Conservation (phyloP, 148 eudicot genomes). For the Fagopyrum tataricum region DNA sequence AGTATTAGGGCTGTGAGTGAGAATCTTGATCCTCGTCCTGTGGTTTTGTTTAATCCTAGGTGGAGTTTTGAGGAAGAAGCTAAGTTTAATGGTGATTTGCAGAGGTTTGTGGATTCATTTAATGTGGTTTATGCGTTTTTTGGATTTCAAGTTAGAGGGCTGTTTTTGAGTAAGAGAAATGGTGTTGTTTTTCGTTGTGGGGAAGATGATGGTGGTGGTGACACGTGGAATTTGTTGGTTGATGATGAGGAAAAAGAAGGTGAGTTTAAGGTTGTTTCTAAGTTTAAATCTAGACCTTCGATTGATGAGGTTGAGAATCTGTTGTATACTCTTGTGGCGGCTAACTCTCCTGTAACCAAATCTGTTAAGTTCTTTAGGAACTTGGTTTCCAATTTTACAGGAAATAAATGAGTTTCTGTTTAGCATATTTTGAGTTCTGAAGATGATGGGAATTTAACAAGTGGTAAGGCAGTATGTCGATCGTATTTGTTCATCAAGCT, state of each 20-base stretch:
- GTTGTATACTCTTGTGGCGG: conserved; percentile 83
- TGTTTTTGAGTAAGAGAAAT: conserved; percentile 67
- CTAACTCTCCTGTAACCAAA: conserved; percentile 81
- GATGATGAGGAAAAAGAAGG: conserved; percentile 47
- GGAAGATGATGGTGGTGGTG: conserved; percentile 67
- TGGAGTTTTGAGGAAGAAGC: conserved; percentile 86
- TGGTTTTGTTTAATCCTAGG: conserved; percentile 70
- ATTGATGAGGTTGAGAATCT: conserved; percentile 74
- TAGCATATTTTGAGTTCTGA: background rate
- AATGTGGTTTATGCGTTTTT: conserved; percentile 84
- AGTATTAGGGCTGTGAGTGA: conserved; percentile 45
- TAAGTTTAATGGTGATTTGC: conserved; percentile 34
- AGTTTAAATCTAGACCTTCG: conserved; percentile 58
- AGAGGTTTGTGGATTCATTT: conserved; percentile 58
- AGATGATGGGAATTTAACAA: too few species aligned
- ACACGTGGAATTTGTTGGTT: conserved; percentile 71
- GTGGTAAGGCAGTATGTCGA: too few species aligned
- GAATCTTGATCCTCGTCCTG: conserved; percentile 52
- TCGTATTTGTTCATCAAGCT: too few species aligned
- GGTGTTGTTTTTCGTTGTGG: conserved; percentile 72
- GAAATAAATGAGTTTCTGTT: conserved; percentile 32
- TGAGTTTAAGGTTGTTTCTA: conserved; percentile 47
- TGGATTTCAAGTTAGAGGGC: conserved; percentile 84
- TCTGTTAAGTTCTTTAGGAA: conserved; percentile 71
- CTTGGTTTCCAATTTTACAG: conserved; percentile 77